Base-by-base conservation (phyloP, 768 basidiomycete genomes). In the Suillus subaureus region DNA sequence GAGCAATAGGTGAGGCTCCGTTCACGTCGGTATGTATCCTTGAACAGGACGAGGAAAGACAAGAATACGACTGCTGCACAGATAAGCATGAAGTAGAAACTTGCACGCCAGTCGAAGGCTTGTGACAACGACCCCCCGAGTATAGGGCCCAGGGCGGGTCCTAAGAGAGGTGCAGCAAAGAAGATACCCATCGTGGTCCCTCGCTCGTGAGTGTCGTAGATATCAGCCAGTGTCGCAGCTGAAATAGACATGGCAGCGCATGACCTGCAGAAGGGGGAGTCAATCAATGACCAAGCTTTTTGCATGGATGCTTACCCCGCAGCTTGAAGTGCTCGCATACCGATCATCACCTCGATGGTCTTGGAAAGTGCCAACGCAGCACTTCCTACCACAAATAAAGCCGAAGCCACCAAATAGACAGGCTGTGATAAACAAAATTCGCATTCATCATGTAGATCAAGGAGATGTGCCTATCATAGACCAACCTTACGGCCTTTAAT, bases 121-220 rank as follows among this genome's bases (percentile, higher is more conserved):
- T 87, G 81, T 0, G 91, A 88, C 4, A 93, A 77, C 4, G 77
- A 83, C 0, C 92, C 91, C 2, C 92, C 92, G 51, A 93, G 69
- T n/a, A 93, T 82, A 6, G 91, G 90, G 0, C 90, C 91, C 3
- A 92, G 69, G 18, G 84, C 83, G 15, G 88, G 87, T 3, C 92
- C 93, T 26, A 95, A 84, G 26, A 94, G 83, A 0, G 92, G 92
- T 21, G 93, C 88, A 16, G 87, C 87, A 68, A 91, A 94, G 76
- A 89, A 94, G 8, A 93, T 80, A 0, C 93, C 93, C 84, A 94
- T 89, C 82, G 85, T 90, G 23, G 83, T 86, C 6, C 93, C 93
- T 61, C 92, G 82, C 72, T 93, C 89, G 15, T 82, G 80, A 0
- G 89, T 85, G 37, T 92, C 91, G 69, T 86, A 93, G 4, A 93